phyloP scores from a whole-genome alignment of 176 grass and related monocot genomes.

The Juncus inflexus region DNA sequence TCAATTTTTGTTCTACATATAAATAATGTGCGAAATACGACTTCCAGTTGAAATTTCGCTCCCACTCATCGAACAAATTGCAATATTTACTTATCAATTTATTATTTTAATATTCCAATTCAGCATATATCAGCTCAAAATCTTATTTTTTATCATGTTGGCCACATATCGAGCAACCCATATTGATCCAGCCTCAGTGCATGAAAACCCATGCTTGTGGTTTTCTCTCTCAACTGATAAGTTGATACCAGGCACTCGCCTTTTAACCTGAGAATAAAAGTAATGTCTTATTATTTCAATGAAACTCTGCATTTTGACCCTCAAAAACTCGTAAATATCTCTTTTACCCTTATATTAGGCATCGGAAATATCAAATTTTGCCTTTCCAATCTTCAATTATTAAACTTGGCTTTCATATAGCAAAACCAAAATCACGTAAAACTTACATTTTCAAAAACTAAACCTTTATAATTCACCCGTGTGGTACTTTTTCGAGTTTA shows the following conservation, averaged over 20 bases:
- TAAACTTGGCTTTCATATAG: too few relatives aligned
- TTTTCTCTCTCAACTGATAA: conserved; percentile 72
- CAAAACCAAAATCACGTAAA: background rate
- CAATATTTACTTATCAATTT: too few relatives aligned
- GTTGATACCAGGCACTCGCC: conserved; percentile 35
- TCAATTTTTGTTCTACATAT: too few relatives aligned
- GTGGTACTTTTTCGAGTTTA: background rate
- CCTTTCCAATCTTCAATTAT: too few relatives aligned
- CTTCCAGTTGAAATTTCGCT: too few relatives aligned
- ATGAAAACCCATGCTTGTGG: conserved; percentile 70
- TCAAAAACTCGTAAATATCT: too few relatives aligned
- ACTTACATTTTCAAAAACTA: background rate
- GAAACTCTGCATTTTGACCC: background rate
- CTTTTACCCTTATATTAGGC: too few relatives aligned
- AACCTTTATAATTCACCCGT: background rate
- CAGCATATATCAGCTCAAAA: background rate
- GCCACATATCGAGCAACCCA: conserved; percentile 53
- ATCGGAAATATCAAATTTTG: too few relatives aligned
- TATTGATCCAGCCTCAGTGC: conserved; percentile 55
- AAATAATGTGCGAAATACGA: too few relatives aligned
- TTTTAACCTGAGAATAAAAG: conserved; percentile 40
- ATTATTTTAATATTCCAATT: too few relatives aligned
- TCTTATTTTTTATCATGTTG: conserved; percentile 47
- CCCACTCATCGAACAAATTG: too few relatives aligned
- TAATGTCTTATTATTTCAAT: background rate